Conservation (phyloP, 164 flowering plant genomes). For the Vitis riparia region DNA sequence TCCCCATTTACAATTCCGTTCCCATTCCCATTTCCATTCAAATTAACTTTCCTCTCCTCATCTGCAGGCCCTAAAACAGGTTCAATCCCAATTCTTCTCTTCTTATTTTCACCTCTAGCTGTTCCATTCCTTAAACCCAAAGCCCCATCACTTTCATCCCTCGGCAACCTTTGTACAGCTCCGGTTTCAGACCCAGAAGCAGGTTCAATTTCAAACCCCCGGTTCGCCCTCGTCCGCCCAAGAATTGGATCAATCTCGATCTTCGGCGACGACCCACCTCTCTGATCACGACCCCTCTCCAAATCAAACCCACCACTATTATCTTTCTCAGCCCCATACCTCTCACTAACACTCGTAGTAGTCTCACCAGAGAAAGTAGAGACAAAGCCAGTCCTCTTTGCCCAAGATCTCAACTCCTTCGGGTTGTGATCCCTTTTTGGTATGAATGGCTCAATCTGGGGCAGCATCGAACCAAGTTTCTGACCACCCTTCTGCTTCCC, state of each 20-base stretch:
- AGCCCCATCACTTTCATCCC: slow-evolving; percentile 25
- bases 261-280: slow-evolving; percentile 51
- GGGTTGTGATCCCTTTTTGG: slow-evolving; percentile 70
- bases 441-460: slow-evolving; percentile 67
- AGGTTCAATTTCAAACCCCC: slow-evolving; percentile 55
- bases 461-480: slow-evolving; percentile 36
- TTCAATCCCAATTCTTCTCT: slow-evolving; percentile 37
- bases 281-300: slow-evolving; percentile 41
- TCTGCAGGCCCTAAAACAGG: slow-evolving; percentile 23
- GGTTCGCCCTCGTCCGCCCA: slow-evolving; percentile 45
- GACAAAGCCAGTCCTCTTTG: slow-evolving; percentile 84
- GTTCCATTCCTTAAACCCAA: slow-evolving; percentile 26
- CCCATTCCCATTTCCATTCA: slow-evolving; percentile 22
- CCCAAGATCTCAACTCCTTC: slow-evolving; percentile 85
- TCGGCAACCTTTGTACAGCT: slow-evolving; percentile 15
- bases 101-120: slow-evolving; percentile 32
- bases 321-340: slow-evolving; percentile 16
- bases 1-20: slow-evolving; percentile 14
- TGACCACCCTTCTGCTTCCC: slow-evolving; percentile 25
- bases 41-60: slow-evolving; percentile 29
- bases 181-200: slow-evolving; percentile 26
- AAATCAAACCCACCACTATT: slow-evolving; percentile 39
- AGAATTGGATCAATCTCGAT: slow-evolving; percentile 78
- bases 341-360: slow-evolving; percentile 28
- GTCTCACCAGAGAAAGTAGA: slow-evolving; percentile 66